Evolutionary conservation across 176 grass and related monocot species (phyloP).

Genomic region (Secale cereale): DNA sequence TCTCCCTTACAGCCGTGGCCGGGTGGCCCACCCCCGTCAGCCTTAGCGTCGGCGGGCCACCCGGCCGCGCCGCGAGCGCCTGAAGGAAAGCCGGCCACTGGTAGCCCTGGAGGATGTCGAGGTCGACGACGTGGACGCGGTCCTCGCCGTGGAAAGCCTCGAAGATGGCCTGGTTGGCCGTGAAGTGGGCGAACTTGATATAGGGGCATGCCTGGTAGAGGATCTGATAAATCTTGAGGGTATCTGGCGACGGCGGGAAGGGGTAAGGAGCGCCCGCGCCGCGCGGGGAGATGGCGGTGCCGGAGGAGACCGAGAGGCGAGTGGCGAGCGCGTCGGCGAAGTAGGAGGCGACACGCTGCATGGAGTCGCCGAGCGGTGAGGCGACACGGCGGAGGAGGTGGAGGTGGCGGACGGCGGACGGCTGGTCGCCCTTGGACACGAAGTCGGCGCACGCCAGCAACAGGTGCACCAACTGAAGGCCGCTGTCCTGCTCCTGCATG

Average conservation of each 20-base stretch:
- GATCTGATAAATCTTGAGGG: conserved; percentile 71
- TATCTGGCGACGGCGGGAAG: conserved; percentile 39
- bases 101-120: conserved; percentile 84
- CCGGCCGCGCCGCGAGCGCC: conserved; percentile 60
- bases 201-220: conserved; percentile 94
- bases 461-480: conserved; percentile 72
- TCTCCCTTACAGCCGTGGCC: conserved; percentile 55
- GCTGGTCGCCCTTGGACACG: conserved; percentile 57
- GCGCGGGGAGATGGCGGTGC: conserved; percentile 35
- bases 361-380: conserved; percentile 66
- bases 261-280: conserved; percentile 17
- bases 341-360: conserved; percentile 60
- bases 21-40: conserved; percentile 82
- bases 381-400: conserved; percentile 49
- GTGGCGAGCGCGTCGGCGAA: conserved; percentile 53
- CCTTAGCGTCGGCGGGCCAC: conserved; percentile 62
- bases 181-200: conserved; percentile 93
- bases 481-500: conserved; percentile 69
- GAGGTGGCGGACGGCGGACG: conserved; percentile 42
- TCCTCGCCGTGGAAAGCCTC: conserved; percentile 85
- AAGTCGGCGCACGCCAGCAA: conserved; percentile 78
- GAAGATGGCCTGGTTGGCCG: conserved; percentile 86
- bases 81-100: conserved; percentile 92
- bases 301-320: conserved; percentile 41
- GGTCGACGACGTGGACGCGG: conserved; percentile 86